Percentiles rank a stretch among this genome's conserved stretches.
Conservation (phyloP, 768 basidiomycete species). For the Hericium rajendrae region DNA sequence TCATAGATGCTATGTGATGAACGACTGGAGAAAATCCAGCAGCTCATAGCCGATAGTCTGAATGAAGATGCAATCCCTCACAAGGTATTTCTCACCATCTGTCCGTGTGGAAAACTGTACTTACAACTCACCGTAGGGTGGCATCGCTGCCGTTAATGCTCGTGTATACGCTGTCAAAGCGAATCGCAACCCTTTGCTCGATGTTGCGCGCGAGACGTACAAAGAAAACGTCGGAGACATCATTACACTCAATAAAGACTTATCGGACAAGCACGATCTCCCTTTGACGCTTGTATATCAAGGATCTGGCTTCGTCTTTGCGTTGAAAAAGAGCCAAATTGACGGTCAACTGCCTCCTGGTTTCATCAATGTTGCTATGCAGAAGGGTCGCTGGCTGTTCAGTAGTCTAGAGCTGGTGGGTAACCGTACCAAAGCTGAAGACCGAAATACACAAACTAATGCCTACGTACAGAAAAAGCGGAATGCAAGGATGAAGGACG, state of each 20-base stretch:
- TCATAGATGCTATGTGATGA: slow-evolving; percentile 67
- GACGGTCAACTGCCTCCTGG: slow-evolving; percentile 55
- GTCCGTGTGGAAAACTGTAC: not conserved
- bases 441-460: not conserved
- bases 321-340: slow-evolving; percentile 58
- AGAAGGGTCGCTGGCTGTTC: slow-evolving; percentile 67
- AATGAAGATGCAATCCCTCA: slow-evolving; percentile 59
- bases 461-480: slow-evolving; percentile 58
- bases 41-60: slow-evolving; percentile 47
- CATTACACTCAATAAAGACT: slow-evolving; percentile 47
- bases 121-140: slow-evolving; percentile 37
- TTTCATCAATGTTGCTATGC: slow-evolving; percentile 57
- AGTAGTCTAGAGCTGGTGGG: slow-evolving; percentile 75
- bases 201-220: slow-evolving; percentile 91
- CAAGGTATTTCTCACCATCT: slow-evolving; percentile 36
- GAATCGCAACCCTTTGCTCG: slow-evolving; percentile 73
- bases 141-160: slow-evolving; percentile 64
- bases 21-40: slow-evolving; percentile 53
- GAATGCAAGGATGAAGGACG: slow-evolving; percentile 84
- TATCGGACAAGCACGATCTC: slow-evolving; percentile 55
- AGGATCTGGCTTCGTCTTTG: slow-evolving; percentile 65
- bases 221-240: slow-evolving; percentile 91
- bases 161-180: slow-evolving; percentile 88
- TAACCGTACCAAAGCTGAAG: not conserved
- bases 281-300: slow-evolving; percentile 63